Evolutionary conservation across 192 early-diverging fungal genomes (phyloP), one percentile per base, ranked within the genome.

Genomic region (Coemansia sp.): DNA sequence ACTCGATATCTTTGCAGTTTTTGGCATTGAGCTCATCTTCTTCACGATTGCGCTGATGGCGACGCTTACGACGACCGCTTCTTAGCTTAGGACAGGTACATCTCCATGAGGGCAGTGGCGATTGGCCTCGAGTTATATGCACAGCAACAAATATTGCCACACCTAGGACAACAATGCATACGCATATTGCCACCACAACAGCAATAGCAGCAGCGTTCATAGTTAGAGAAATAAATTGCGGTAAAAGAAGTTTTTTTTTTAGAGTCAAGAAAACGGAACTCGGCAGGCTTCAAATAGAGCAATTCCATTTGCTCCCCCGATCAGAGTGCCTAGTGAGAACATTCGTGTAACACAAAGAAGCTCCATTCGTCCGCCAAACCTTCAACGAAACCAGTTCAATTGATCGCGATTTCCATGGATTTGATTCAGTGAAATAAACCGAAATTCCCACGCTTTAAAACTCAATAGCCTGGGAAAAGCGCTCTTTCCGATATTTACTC

Each of bases 121-220:
- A 41, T 18, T 33, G 18, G 8, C 65, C 40, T 7, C 50, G 46
- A 6, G 57, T n/a, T 30, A 55, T 19, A 21, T 55, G 36, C 13
- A 64, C n/a, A 0, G 61, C 47, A 48, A 74, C 35, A 19, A 55
- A 19, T 9, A 61, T 39, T 11, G 33, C 54, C 1, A 63, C 18
- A 13, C 35, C 44, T 2, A 44, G 16, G 7, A 68, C 38, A 1
- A 59, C 55, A 16, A 68, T 46, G 26, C 60, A 63, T 8, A 61
- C 41, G 30, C 65, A 66, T 5, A 66, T 13, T 6, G 61, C 61
- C 15, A 55, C 56, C 50, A 74, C 57, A 5, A 68, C 65, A 16
- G 61, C 64, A 40, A 66, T 49, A 15, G 51, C 49, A 6, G 61
- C 47, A 2, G 56, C 26, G 42, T 52, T 63, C 59, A 73, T 62